phyloP scores from a whole-genome alignment of 345 rosid genomes.

The Melaleuca quinquenervia region DNA sequence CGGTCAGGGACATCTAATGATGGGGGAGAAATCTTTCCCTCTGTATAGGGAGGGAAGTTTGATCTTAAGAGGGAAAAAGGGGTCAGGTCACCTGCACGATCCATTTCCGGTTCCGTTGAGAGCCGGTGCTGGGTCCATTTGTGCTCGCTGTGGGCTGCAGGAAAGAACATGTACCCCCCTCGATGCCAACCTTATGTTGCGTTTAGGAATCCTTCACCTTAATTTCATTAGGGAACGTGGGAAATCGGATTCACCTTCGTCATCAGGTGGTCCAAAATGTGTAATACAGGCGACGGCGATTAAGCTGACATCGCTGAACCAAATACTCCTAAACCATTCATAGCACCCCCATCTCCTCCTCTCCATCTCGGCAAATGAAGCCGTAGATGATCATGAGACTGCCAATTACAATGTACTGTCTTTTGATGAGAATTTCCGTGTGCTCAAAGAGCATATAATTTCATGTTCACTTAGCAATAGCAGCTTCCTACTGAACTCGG shows the following conservation, averaged over 20 bases:
- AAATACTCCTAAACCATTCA: not conserved
- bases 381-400: not conserved
- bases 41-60: too few relatives aligned
- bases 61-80: too few relatives aligned
- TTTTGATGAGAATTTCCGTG: not conserved
- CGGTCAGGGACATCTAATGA: too few relatives aligned
- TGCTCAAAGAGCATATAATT: not conserved
- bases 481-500: not conserved
- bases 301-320: not conserved
- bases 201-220: not conserved
- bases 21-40: too few relatives aligned
- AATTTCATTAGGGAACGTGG: not conserved
- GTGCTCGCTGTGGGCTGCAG: not conserved
- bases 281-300: not conserved
- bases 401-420: not conserved
- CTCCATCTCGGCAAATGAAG: not conserved
- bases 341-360: not conserved
- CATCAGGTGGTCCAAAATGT: not conserved
- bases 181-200: not conserved
- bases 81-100: too few relatives aligned
- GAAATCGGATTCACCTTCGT: not conserved
- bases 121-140: not conserved
- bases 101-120: not conserved
- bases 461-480: not conserved
- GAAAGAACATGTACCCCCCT: not conserved